These are phyloP conservation scores for Heritiera fomes DNA, from an alignment of 345 rosid genomes.

Conservation along the genomic window DNA sequence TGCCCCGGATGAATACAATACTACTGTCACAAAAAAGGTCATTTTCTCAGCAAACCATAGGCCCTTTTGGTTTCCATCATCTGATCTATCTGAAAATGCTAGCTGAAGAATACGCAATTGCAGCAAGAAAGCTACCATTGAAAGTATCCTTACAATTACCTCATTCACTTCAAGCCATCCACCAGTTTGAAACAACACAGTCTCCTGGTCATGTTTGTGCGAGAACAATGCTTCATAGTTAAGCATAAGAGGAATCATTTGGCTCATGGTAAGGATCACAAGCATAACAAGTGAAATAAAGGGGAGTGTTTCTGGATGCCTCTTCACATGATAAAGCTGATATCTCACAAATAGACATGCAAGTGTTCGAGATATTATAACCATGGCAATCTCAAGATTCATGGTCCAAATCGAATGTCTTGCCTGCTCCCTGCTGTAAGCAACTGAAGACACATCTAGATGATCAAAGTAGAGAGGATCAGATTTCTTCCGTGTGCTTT, in stretches of 20 bases:
- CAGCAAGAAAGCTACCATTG: slow-evolving; percentile 49
- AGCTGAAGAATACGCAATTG: slow-evolving; percentile 51
- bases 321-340: slow-evolving; percentile 45
- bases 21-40: slow-evolving; percentile 32
- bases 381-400: slow-evolving; percentile 49
- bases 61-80: slow-evolving; percentile 15
- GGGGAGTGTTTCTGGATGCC: slow-evolving; percentile 39
- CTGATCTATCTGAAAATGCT: slow-evolving; percentile 36
- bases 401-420: slow-evolving; percentile 36
- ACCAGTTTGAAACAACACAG: slow-evolving; percentile 29
- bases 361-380: slow-evolving; percentile 43
- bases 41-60: slow-evolving; percentile 47
- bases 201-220: not conserved
- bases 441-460: slow-evolving; percentile 25
- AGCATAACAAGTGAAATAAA: slow-evolving; percentile 50
- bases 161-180: slow-evolving; percentile 41
- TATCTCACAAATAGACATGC: slow-evolving; percentile 38
- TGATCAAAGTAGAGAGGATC: slow-evolving; percentile 43
- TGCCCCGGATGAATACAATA: slow-evolving; percentile 40
- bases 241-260: slow-evolving; percentile 42
- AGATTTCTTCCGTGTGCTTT: slow-evolving; percentile 34
- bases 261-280: slow-evolving; percentile 41
- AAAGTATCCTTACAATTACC: slow-evolving; percentile 43
- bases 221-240: slow-evolving; percentile 47
- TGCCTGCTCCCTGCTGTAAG: slow-evolving; percentile 22